Base-by-base conservation (phyloP, 2,329 filamentous ascomycete species). In the Sarocladium oryzae region DNA sequence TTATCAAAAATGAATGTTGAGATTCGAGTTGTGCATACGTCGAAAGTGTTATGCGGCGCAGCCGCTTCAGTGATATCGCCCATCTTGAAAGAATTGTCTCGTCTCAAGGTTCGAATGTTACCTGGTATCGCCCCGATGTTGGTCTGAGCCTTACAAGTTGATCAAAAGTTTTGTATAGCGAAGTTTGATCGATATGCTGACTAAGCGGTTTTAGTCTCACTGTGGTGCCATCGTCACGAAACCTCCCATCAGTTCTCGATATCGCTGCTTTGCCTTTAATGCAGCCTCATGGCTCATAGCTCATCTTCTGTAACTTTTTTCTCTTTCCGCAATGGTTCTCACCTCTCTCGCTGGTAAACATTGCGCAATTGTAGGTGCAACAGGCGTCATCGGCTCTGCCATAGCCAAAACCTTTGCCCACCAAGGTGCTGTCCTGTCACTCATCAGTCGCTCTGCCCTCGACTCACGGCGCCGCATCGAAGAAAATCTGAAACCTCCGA, bases 351-450 rank as follows among this genome's bases (percentile, higher is more conserved):
- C 60, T 37, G 74, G 75, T 52, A 77, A 77, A 55, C 73, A 71
- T 53, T 77, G 73, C 63, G 71, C 87, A 61, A 73, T 90, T 49
- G 86, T 86, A 2, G 87, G 87, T 45, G 86, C 78, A 18, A 85
- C 84, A 38, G 81, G 84, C 18, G 81, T 84, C 50, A 89, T 90
- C 57, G 87, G 87, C 40, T 71, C 75, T 37, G 79, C 81, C 49
- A 85, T 90, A 51, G 85, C 86, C 9, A 65, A 70, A 33, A 73
- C 78, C n/a, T 86, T 90, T 60, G 79, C 85, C 18, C 61, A 63
- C 50, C 75, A 83, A 53, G 85, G 84, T 28, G 83, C 77, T 35
- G 66, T 68, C 23, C 76, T 79, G 55, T 76, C 83, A 15, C 72
- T 89, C 9, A 72, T 88, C 18, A 82, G 82, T 40, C 78, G 85